Conservation (phyloP, 1,284 basidiomycete genomes). For the Boletus semigastroideus region DNA sequence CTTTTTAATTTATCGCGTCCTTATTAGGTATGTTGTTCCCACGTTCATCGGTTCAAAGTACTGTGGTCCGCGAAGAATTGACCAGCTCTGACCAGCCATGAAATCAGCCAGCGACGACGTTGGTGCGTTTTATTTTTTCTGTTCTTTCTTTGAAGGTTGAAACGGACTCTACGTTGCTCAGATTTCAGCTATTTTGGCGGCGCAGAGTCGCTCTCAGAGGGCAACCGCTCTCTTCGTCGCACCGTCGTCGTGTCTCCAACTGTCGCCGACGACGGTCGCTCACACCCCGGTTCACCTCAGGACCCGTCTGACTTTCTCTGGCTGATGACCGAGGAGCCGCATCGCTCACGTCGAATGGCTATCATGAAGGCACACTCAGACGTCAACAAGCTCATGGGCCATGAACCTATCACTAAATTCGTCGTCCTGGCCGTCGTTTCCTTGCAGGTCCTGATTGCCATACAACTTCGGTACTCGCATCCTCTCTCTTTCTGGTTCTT, state of each 20-base stretch:
- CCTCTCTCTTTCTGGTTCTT: constrained; percentile 77
- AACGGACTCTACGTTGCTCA: constrained; percentile 23
- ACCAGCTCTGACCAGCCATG: constrained; percentile 10
- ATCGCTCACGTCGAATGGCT: constrained; percentile 81
- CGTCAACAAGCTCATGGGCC: constrained; percentile 93
- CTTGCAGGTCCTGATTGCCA: constrained; percentile 72
- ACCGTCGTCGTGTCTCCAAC: constrained; percentile 47
- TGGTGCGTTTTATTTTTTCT: constrained; percentile 10
- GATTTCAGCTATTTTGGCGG: constrained; percentile 79
- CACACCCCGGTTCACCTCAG: constrained; percentile 54
- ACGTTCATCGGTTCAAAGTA: constrained; percentile 13
- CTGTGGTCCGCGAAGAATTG: neutral
- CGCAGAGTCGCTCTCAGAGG: constrained; percentile 69
- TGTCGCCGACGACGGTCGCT: constrained; percentile 40
- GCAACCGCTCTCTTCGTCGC: constrained; percentile 54
- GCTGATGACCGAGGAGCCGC: constrained; percentile 97
- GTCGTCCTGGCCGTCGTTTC: constrained; percentile 78
- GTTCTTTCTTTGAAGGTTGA: too few species aligned
- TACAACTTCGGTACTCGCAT: constrained; percentile 62
- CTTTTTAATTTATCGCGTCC: constrained; percentile 18
- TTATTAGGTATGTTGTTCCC: constrained; percentile 25
- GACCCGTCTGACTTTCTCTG: constrained; percentile 86
- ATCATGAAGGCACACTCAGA: constrained; percentile 96
- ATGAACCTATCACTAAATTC: constrained; percentile 89
- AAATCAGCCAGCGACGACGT: constrained; percentile 11